Evolutionary conservation across 148 eudicot species (phyloP).

Genomic region (Rhododendron henanense): DNA sequence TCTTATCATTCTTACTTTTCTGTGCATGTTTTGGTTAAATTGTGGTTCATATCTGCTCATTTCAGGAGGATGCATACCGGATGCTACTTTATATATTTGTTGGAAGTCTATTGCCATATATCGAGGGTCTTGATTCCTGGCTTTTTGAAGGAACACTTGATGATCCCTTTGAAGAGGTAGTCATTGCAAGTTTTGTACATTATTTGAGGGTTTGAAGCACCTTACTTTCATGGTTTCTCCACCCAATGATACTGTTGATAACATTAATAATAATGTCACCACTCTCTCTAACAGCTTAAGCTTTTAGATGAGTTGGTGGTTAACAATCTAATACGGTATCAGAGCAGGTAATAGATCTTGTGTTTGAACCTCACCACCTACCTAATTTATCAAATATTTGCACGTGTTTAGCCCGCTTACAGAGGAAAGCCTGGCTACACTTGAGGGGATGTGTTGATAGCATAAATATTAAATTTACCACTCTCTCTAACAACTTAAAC

Average conservation of each 20-base stretch:
- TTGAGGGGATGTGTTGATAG: too few relatives aligned
- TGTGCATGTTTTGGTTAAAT: neutral
- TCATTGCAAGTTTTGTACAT: conserved; percentile 5
- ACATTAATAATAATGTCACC: neutral
- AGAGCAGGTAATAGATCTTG: neutral
- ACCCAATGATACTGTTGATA: neutral
- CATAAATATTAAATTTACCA: neutral
- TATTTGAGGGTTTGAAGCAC: neutral
- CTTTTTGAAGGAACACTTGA: conserved; percentile 89
- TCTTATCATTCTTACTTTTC: neutral
- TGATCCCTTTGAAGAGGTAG: conserved; percentile 97
- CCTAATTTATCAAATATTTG: neutral
- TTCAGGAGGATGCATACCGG: conserved; percentile 88
- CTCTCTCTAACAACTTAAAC: neutral
- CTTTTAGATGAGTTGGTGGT: neutral
- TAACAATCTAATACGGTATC: neutral
- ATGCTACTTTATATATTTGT: conserved; percentile 77
- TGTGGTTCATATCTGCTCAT: conserved; percentile 18
- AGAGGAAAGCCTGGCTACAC: neutral
- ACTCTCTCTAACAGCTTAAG: neutral
- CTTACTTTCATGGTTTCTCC: neutral
- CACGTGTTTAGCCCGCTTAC: neutral
- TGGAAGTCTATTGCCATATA: conserved; percentile 75
- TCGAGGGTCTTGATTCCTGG: conserved; percentile 84
- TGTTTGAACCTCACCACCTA: neutral